Evolutionary conservation across 2,329 filamentous ascomycete species (phyloP).

Genomic region (Lanzia echinophila): DNA sequence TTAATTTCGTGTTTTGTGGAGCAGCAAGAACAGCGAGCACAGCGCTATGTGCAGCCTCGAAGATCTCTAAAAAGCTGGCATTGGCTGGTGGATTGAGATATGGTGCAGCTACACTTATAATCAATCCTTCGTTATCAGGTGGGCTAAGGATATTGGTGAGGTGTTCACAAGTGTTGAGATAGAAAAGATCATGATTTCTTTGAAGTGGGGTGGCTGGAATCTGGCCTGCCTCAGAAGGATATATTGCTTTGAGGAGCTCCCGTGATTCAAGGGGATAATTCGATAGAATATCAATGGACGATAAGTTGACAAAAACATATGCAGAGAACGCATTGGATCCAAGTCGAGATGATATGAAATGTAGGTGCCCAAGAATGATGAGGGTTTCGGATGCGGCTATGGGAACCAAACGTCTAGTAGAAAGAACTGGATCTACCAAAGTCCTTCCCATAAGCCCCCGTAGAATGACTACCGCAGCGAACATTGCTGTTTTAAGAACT

Average conservation of each 20-base stretch:
- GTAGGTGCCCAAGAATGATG: conserved; percentile 56
- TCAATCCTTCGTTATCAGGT: conserved; percentile 50
- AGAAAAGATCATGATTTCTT: conserved; percentile 63
- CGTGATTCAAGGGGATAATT: conserved; percentile 53
- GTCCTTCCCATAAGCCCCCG: conserved; percentile 51
- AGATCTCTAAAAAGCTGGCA: conserved; percentile 52
- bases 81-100: conserved; percentile 48
- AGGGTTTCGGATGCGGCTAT: conserved; percentile 54
- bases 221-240: conserved; percentile 35
- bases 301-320: conserved; percentile 62
- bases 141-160: conserved; percentile 55
- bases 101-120: conserved; percentile 55
- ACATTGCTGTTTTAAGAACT: conserved; percentile 56
- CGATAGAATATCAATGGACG: conserved; percentile 61
- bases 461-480: conserved; percentile 56
- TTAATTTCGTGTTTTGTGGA: conserved; percentile 54
- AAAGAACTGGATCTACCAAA: conserved; percentile 49
- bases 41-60: conserved; percentile 66
- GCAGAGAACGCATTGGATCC: conserved; percentile 60
- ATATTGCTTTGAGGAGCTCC: conserved; percentile 43
- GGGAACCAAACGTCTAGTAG: conserved; percentile 43
- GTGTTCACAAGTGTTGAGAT: conserved; percentile 64
- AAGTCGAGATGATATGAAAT: conserved; percentile 62
- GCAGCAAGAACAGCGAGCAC: conserved; percentile 63
- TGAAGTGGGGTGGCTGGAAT: conserved; percentile 60